These are phyloP conservation scores for Gamarada debralockiae DNA, from an alignment of 495 filamentous ascomycete genomes.

Conservation along the genomic window DNA sequence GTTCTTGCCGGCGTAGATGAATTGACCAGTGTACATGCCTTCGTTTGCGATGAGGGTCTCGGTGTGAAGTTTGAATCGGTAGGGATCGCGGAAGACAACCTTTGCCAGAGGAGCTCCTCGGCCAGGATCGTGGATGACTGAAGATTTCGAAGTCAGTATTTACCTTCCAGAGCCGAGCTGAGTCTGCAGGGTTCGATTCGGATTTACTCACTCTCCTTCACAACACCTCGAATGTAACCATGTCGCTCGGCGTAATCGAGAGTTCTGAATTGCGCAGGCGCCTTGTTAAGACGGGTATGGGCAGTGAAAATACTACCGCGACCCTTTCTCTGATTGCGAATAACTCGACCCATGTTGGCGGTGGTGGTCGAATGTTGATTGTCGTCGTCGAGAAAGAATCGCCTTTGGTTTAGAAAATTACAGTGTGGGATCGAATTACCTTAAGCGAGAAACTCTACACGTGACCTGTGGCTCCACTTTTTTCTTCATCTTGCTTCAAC, in stretches of 20 bases:
- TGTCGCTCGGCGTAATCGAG: constrained; percentile 94
- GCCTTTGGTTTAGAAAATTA: not conserved
- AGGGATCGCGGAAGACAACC: constrained; percentile 91
- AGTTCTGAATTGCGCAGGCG: constrained; percentile 82
- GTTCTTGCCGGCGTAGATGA: constrained; percentile 99
- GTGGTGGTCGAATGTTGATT: constrained; percentile 4
- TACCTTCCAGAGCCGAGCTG: too few relatives aligned
- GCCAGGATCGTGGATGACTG: constrained; percentile 91
- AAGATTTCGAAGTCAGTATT: too few relatives aligned
- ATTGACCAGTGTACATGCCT: constrained; percentile 99
- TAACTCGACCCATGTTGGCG: constrained; percentile 68
- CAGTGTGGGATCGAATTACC: too few relatives aligned
- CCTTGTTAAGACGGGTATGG: constrained; percentile 89
- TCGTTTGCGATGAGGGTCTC: constrained; percentile 99
- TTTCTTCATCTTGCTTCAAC: too few relatives aligned
- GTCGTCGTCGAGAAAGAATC: not conserved
- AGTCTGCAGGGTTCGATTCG: too few relatives aligned
- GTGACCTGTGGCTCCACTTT: too few relatives aligned
- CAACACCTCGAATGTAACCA: constrained; percentile 94
- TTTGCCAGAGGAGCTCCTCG: constrained; percentile 96
- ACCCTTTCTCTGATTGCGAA: constrained; percentile 98
- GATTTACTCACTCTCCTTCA: constrained; percentile 66
- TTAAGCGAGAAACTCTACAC: too few relatives aligned
- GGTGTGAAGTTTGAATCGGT: constrained; percentile 84
- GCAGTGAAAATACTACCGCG: constrained; percentile 95